Conservation (phyloP, 2,329 filamentous ascomycete genomes). For the Fusarium sp. region DNA sequence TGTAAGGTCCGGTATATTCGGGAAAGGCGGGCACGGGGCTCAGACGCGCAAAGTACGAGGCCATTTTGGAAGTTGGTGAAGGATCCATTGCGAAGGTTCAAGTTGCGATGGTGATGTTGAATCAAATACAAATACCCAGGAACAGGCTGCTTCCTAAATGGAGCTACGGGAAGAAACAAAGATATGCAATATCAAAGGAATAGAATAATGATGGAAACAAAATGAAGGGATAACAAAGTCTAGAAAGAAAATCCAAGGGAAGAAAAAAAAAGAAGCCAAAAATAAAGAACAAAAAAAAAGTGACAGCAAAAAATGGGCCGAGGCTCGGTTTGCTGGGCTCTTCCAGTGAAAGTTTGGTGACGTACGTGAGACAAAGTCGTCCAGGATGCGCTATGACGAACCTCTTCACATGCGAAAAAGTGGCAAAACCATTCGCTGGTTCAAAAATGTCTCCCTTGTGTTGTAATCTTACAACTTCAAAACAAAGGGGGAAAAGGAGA, state of each 20-base stretch:
- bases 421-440: slow-evolving; percentile 14
- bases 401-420: slow-evolving; percentile 34
- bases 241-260: neutral
- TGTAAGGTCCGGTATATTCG: slow-evolving; percentile 76
- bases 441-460: neutral
- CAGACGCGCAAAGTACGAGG: slow-evolving; percentile 63
- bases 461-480: neutral
- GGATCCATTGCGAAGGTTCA: slow-evolving; percentile 28
- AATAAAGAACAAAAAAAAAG: neutral
- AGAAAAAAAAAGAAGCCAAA: neutral
- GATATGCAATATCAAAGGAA: neutral
- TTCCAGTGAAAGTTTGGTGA: slow-evolving; percentile 24
- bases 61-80: slow-evolving; percentile 51
- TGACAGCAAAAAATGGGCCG: neutral
- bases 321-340: slow-evolving; percentile 1
- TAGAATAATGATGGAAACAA: neutral
- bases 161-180: neutral
- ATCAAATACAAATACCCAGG: neutral
- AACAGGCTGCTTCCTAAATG: neutral
- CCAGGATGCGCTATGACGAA: slow-evolving; percentile 7
- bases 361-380: slow-evolving; percentile 23
- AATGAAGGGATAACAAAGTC: neutral
- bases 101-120: slow-evolving; percentile 4
- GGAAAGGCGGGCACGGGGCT: slow-evolving; percentile 80
- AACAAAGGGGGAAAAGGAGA: neutral